A percentile compares a stretch with the other conserved stretches of the same genome.
These are phyloP conservation scores for Brassica incana DNA, from an alignment of 345 rosid genomes.

Conservation along the genomic window DNA sequence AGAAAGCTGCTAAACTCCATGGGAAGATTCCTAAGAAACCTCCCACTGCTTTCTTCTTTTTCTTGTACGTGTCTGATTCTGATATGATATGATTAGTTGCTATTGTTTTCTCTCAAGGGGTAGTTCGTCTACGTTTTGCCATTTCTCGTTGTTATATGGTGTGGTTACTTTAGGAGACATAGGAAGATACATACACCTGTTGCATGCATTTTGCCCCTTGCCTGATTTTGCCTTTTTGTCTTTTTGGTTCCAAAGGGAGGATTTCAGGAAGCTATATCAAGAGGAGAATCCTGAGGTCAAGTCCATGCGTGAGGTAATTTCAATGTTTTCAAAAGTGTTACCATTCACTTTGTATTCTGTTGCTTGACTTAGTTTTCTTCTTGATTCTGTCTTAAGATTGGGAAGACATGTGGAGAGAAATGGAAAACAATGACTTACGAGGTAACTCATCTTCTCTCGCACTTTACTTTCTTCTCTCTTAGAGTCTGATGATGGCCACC, in stretches of 20 bases:
- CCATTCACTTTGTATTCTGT: neutral
- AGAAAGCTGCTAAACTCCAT: slow-evolving; percentile 47
- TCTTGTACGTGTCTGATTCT: slow-evolving; percentile 51
- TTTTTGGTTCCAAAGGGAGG: slow-evolving; percentile 54
- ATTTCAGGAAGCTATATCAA: slow-evolving; percentile 84
- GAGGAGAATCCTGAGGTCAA: slow-evolving; percentile 83
- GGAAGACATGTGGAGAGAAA: slow-evolving; percentile 95
- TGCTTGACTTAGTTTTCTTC: slow-evolving; percentile 17
- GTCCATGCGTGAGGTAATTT: slow-evolving; percentile 74
- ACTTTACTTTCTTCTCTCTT: neutral
- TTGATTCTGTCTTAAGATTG: slow-evolving; percentile 52
- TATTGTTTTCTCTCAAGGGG: too few species aligned
- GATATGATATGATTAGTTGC: neutral
- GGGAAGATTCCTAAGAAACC: slow-evolving; percentile 81
- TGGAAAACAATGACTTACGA: slow-evolving; percentile 90
- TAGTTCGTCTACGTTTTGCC: neutral
- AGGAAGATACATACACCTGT: neutral
- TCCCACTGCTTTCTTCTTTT: slow-evolving; percentile 88
- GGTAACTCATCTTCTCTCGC: slow-evolving; percentile 41
- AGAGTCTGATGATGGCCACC: neutral
- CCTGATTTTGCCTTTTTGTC: slow-evolving; percentile 1
- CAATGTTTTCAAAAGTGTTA: neutral
- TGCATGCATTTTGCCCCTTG: neutral
- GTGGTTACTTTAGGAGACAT: slow-evolving; percentile 1
- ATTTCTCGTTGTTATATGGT: slow-evolving; percentile 1